Evolutionary conservation across 1,139 yeast genomes (phyloP), one percentile per base, ranked within the genome.

Genomic region (Suhomyces chickasaworum): DNA sequence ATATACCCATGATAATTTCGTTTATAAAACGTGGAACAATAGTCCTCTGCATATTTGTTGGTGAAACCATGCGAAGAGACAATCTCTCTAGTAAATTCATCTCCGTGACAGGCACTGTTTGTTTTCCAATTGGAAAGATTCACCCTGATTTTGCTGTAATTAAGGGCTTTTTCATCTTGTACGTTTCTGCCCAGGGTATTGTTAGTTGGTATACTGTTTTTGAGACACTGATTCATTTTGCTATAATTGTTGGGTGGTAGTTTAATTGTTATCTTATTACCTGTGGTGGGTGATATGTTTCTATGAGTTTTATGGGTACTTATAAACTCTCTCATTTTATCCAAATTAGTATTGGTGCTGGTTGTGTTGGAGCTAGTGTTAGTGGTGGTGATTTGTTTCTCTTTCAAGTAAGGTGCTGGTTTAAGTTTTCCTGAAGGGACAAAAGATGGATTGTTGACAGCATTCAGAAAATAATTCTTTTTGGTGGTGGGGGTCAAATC

Each of bases 1-100:
- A 70, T 70, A 50, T 69, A 70, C 12, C 73, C 73, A 41, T 66
- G 66, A 12, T 54, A 47, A 39, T 69, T 69, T 32, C 75, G 52
- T 47, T 66, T 67, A 52, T 69, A 70, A 47, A 69, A 70, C 2
- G 73, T 69, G 7, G 71, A 65, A 48, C 66, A 61, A 49, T 59
- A 61, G 39, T 62, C 63, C 41, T 64, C 66, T 9, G 57, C 55
- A 47, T 61, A 60, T 21, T 57, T 53, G 42, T 48, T 44, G 21
- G 45, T 42, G 31, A 41, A 40, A 13, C 25, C 44, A 7, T 32
- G 38, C 2, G 45, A 37, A 13, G 41, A 22, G 7, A 50, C 37
- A 12, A 46, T 47, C 10, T 41, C 47, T 18, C 31, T 41, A 7
- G 39, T 31, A 17, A 53, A 50, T 12, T 16, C 40, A 18, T 41